Evolutionary conservation across 2,329 filamentous ascomycete species (phyloP), one percentile per base, ranked within the genome.

Genomic region (Cercospora sp.): DNA sequence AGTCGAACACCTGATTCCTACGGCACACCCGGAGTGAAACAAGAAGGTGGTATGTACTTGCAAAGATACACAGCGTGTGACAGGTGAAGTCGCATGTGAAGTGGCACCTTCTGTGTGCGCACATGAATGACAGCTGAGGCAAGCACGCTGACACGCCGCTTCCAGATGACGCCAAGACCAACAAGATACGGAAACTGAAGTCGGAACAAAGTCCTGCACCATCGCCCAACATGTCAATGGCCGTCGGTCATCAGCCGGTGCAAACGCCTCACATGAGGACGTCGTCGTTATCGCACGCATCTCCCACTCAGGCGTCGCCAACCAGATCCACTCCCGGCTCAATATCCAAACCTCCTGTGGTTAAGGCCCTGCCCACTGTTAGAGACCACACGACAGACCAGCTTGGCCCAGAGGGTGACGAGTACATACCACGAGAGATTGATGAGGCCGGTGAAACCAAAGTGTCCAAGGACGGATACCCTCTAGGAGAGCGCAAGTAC

Each of bases 381-480:
- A 87, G 95, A 80, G 95, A 99, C 77, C 95, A 99, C 79, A 99
- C 95, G 2, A 98, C 94, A 16, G 94, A 98, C 79, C 94, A 98
- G 80, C 87, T 99, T 32, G 93, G 92, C 63, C 85, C 91, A 30
- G 91, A 93, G 75, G 91, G 92, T 70, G 95, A 98, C 79, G 95
- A 99, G 81, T 99, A 97, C 80, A 86, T 98, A 40, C 93, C 94
- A 28, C 90, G 95, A 75, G 95, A 99, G 81, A 91, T 90, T 70
- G 95, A 99, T 78, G 92, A 97, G 64, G 91, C 90, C 53, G 95
- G 95, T 65, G 95, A 99, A 83, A 93, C 92, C 80, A 99, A 99
- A 84, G 94, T 97, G 28, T 89, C 92, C 79, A 80, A 86, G 24
- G 92, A 93, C 74, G 95, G 95, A 49, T 90, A 94, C 76, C 88